Evolutionary conservation across 345 rosid species (phyloP).

Genomic region (Eucalyptus caleyi): DNA sequence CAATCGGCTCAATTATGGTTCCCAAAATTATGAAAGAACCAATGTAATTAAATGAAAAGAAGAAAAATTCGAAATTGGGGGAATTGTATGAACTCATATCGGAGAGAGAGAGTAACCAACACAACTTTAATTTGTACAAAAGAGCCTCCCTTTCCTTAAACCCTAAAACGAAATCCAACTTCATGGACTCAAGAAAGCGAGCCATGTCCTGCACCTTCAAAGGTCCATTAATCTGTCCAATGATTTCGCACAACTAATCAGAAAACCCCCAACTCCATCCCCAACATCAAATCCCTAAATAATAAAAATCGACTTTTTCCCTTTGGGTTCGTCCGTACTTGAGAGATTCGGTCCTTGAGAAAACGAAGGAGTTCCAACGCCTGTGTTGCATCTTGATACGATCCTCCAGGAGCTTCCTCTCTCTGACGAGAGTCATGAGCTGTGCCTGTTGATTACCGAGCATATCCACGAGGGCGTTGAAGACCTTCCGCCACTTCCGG

Average conservation of each 20-base stretch:
- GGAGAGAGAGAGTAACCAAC: constrained; percentile 7
- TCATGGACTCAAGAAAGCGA: constrained; percentile 22
- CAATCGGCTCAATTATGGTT: neutral
- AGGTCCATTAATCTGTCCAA: constrained; percentile 23
- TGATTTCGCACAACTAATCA: neutral
- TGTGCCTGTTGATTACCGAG: constrained; percentile 51
- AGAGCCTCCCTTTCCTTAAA: constrained; percentile 43
- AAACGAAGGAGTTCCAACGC: constrained; percentile 26
- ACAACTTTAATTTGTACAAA: constrained; percentile 36
- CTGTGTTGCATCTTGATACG: constrained; percentile 27
- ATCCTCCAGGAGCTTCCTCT: constrained; percentile 50
- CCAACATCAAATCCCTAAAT: neutral
- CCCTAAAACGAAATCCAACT: constrained; percentile 44
- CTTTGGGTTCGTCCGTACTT: constrained; percentile 10
- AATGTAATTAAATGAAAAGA: neutral
- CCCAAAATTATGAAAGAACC: neutral
- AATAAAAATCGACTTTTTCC: constrained; percentile 1
- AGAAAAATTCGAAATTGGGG: neutral
- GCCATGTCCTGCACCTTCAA: constrained; percentile 33
- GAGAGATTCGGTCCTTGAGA: constrained; percentile 34
- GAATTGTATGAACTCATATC: neutral
- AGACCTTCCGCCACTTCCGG: constrained; percentile 47
- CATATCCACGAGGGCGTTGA: constrained; percentile 32
- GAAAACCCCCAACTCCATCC: neutral
- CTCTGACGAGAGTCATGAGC: constrained; percentile 41